Base-by-base conservation (phyloP, 352 stramenopile genomes). In the Thraustotheca clavata region DNA sequence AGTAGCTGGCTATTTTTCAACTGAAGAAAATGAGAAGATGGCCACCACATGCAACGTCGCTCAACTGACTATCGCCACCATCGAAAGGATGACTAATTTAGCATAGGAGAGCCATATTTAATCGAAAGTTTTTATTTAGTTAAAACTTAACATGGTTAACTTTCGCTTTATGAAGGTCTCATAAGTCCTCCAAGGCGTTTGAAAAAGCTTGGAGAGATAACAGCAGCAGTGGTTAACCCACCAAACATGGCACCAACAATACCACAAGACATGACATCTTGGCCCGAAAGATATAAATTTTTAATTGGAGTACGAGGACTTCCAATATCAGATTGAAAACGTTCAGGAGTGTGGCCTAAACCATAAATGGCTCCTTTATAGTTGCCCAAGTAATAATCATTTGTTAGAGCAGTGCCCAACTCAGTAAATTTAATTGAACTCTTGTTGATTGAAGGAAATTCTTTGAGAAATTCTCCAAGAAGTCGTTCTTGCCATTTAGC, bases 311-410 rank as follows among this genome's bases (percentile, higher is more conserved):
- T 67, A 36, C 47, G 43, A 16, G 43, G 47, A 24, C 49, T 61
- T 43, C 20, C 36, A 14, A 46, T 5, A 27, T 61, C 33, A 8
- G 43, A 59, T 18, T 34, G 26, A 40, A 62, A 67, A 22, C 59
- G 59, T 12, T 29, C 49, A 11, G 59, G 59, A 18, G 59, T 61
- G 47, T 76, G 72, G 38, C 66, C 59, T 43, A 78, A 50, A 27
- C 72, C 72, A 59, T 78, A 76, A n/a, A 76, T 66, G 43, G 67
- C 68, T 18, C 72, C 72, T n/a, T 59, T 52, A 50, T 71, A 35
- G 24, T 62, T 74, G 29, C 72, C 72, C 24, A 77, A 54, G 67
- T 77, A 77, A 57, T 67, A 76, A 41, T 77, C 69, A 62, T 77
- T 77, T n/a, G 59, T 77, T n/a, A 77, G 20, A 12, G 72, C 66